These are phyloP conservation scores for Vigna radiata DNA, from an alignment of 306 rosid species.

Conservation along the genomic window DNA sequence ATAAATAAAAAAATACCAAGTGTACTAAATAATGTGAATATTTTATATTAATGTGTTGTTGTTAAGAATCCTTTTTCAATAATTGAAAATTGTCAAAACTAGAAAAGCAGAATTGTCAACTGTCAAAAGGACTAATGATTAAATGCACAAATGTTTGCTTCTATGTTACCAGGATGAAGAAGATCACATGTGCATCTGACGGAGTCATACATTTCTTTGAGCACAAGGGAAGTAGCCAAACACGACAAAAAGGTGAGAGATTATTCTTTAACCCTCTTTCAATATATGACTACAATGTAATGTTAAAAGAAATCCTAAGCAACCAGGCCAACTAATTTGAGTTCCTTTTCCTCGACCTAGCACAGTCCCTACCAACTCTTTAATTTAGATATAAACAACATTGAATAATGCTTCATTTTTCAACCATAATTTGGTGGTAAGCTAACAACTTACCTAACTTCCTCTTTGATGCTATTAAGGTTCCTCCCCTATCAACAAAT, in stretches of 20 bases:
- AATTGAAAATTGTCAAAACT: neutral
- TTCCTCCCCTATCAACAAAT: neutral
- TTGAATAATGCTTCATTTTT: slow-evolving; percentile 3
- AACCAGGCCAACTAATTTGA: neutral
- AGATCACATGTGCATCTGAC: slow-evolving; percentile 5
- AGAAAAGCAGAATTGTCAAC: neutral
- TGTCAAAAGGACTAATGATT: neutral
- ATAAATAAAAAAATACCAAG: neutral
- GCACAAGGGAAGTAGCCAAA: neutral
- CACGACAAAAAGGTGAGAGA: neutral
- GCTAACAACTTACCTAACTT: slow-evolving; percentile 20
- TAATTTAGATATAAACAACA: neutral
- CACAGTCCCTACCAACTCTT: neutral
- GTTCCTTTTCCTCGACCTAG: neutral
- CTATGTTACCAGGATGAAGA: slow-evolving; percentile 32
- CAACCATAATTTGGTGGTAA: slow-evolving; percentile 23
- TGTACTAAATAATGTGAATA: neutral
- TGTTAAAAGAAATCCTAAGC: neutral
- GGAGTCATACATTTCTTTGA: slow-evolving; percentile 20
- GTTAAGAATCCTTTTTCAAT: too few relatives aligned
- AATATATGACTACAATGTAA: neutral
- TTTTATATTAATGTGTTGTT: neutral
- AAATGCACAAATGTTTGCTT: slow-evolving; percentile 38
- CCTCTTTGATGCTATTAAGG: neutral
- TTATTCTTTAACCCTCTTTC: slow-evolving; percentile 6